Percentiles rank a stretch among this genome's conserved stretches.
These are phyloP conservation scores for Mucor velutinosus DNA, from an alignment of 371 early-diverging fungal genomes.

Conservation along the genomic window DNA sequence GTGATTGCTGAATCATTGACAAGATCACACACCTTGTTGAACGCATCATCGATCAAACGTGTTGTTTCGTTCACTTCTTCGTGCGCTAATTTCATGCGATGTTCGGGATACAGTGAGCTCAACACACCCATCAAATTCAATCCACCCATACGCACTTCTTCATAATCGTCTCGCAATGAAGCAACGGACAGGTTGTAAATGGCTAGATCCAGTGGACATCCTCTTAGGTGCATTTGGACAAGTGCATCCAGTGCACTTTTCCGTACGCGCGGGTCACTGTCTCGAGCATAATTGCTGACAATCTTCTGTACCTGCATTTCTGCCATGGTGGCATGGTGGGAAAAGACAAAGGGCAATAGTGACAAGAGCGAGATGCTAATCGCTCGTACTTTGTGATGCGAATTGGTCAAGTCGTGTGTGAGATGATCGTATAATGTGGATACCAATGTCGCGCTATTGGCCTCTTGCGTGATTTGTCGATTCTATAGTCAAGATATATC, in stretches of 20 bases:
- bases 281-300: constrained; percentile 55
- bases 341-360: constrained; percentile 40
- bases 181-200: constrained; percentile 64
- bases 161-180: constrained; percentile 66
- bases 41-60: constrained; percentile 76
- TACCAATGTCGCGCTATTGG: constrained; percentile 25
- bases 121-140: constrained; percentile 62
- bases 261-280: constrained; percentile 58
- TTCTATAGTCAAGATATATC: constrained; percentile 12
- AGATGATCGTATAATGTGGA: constrained; percentile 33
- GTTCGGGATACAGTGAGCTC: constrained; percentile 54
- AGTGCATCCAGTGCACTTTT: constrained; percentile 59
- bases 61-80: constrained; percentile 52
- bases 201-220: constrained; percentile 48
- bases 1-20: constrained; percentile 72
- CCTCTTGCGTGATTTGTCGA: constrained; percentile 24
- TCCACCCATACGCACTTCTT: constrained; percentile 71
- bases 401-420: constrained; percentile 44
- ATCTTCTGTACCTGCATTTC: constrained; percentile 48
- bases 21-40: constrained; percentile 75
- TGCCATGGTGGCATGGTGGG: constrained; percentile 15
- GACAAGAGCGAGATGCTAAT: constrained; percentile 49
- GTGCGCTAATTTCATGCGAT: constrained; percentile 46
- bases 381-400: constrained; percentile 56
- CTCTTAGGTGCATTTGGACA: constrained; percentile 53